Base-by-base conservation (phyloP, 257 asterid genomes). In the Solanum clarkiae region DNA sequence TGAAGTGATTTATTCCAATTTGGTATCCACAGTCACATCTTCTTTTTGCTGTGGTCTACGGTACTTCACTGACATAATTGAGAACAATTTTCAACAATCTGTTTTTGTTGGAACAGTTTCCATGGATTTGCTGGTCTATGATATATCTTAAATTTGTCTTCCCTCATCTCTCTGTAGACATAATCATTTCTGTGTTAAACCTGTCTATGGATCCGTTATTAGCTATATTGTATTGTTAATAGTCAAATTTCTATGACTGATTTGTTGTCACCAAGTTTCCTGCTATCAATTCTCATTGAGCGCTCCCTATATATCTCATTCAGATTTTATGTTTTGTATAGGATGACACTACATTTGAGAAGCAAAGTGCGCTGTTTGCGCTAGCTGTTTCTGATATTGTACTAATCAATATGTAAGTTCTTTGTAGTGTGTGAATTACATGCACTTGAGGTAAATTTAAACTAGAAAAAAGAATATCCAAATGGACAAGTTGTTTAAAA, bases 331-430 rank as follows among this genome's bases (percentile, higher is more conserved):
- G 62, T 56, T 56, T 54, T 70, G 72, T 88, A 84, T 84, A 97
- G 99, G 99, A 97, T 80, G 99, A 95, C 81, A 97, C 99, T 8
- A 93, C 99, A 75, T 97, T 97, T 83, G 99, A 97, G 86, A 97
- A 93, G 92, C 99, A 95, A 91, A 95, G 96, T 91, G 93, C 99
- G 80, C 97, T 95, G 65, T 97, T 95, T 89, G 99, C 99, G 68
- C 98, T 97, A 83, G 99, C 99, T 71, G 99, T 97, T 85, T 94
- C 99, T 32, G 98, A 97, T 91, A 93, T 97, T 86, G 98, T 97
- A 88, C 91, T 97, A 85, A 94, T 97, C 91, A 97, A 97, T 87
- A 97, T 97, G 99, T 97, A 91, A 90, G 99, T 74, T 86, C 75
- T 77, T 84, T 84, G 36, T 79, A 53, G 29, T 65, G 65, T 75